Percentiles rank a stretch among this genome's conserved stretches.
Evolutionary conservation across 108 stramenopile species (phyloP).

Genomic region (Parmales sp.): DNA sequence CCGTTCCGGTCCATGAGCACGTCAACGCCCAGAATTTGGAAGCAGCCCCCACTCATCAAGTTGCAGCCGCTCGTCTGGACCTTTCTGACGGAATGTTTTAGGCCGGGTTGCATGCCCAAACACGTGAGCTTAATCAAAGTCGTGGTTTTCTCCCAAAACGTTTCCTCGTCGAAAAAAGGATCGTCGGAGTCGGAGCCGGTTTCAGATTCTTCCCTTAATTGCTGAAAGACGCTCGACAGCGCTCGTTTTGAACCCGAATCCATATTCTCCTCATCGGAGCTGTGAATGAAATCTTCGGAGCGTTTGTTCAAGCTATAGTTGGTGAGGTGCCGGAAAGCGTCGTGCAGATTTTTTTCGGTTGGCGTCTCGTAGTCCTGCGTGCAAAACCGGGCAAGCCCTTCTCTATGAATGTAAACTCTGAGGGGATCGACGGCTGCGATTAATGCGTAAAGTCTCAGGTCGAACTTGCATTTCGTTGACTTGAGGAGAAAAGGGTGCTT

Average conservation of each 20-base stretch:
- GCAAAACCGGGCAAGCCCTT: conserved; percentile 16
- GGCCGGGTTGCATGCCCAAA: background rate
- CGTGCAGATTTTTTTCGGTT: background rate
- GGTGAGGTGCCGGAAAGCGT: conserved; percentile 15
- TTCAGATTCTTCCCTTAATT: no score
- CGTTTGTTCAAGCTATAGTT: conserved; percentile 22
- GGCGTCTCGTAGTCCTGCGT: conserved; percentile 10
- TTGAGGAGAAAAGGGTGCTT: background rate
- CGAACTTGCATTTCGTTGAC: conserved; percentile 22
- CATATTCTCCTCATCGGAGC: no score
- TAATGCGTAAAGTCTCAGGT: conserved; percentile 17
- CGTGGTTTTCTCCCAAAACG: background rate
- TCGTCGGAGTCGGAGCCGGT: no score
- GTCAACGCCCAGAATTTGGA: conserved; percentile 55
- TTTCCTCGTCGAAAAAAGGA: background rate
- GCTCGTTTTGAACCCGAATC: no score
- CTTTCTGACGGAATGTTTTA: no score
- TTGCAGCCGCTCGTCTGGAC: no score
- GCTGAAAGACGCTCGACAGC: no score
- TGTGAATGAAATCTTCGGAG: background rate
- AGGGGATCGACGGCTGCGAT: conserved; percentile 11
- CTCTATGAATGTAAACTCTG: background rate
- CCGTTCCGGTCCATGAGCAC: conserved; percentile 39
- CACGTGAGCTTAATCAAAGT: background rate
- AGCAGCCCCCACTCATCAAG: conserved; percentile 5